These are phyloP conservation scores for Pythium apleroticum DNA, from an alignment of 352 stramenopile genomes.

Conservation along the genomic window DNA sequence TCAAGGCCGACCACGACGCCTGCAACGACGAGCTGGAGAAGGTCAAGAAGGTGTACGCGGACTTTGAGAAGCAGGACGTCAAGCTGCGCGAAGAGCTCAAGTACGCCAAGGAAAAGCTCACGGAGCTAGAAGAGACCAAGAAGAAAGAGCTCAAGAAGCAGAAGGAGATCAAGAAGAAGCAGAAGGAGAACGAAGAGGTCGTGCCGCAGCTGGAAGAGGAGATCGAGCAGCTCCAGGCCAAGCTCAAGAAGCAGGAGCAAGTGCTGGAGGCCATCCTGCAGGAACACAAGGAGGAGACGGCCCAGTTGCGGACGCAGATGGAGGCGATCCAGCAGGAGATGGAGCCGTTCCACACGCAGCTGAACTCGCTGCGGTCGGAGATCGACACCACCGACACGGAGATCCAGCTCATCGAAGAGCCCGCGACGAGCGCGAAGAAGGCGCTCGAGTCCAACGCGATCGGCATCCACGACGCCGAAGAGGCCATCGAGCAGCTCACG, in stretches of 20 bases:
- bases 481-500: conserved; percentile 55
- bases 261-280: conserved; percentile 87
- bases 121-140: conserved; percentile 89
- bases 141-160: conserved; percentile 93
- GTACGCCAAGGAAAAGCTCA: conserved; percentile 91
- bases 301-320: conserved; percentile 70
- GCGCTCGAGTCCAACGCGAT: conserved; percentile 65
- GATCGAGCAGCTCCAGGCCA: conserved; percentile 63
- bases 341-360: conserved; percentile 65
- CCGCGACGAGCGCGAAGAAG: conserved; percentile 76
- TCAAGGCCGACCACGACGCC: conserved; percentile 84
- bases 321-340: conserved; percentile 80
- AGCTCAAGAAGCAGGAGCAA: conserved; percentile 84
- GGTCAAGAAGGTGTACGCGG: conserved; percentile 92
- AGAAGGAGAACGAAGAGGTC: conserved; percentile 84
- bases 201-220: conserved; percentile 89
- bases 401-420: conserved; percentile 75
- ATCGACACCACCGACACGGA: conserved; percentile 84
- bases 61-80: conserved; percentile 97
- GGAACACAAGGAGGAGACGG: conserved; percentile 73
- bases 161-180: conserved; percentile 75
- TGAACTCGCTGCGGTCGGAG: conserved; percentile 69
- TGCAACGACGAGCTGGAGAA: conserved; percentile 86
- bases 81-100: conserved; percentile 98
- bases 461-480: conserved; percentile 54